phyloP scores from a whole-genome alignment of 495 filamentous ascomycete genomes.

The Trichoderma gamsii region DNA sequence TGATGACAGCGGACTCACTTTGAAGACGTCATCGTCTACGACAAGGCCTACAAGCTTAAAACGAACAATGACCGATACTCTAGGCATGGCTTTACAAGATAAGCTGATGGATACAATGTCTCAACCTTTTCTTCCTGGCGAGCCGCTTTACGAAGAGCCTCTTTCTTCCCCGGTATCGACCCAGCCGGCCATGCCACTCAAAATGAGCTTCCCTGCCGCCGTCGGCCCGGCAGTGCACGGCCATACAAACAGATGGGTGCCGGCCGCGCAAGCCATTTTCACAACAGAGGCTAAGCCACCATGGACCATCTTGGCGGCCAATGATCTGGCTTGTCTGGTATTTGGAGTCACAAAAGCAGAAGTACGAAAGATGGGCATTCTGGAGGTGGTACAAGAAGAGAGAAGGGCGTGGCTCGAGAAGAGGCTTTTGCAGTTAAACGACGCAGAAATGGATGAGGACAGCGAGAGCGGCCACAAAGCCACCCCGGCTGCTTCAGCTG shows the following conservation, averaged over 20 bases:
- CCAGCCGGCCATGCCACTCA: slow-evolving; percentile 34
- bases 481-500: slow-evolving; percentile 44
- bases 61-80: slow-evolving; percentile 81
- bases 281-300: slow-evolving; percentile 81
- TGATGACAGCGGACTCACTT: slow-evolving; percentile 49
- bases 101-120: slow-evolving; percentile 86
- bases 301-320: slow-evolving; percentile 95
- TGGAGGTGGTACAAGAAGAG: slow-evolving; percentile 89
- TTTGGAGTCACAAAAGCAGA: slow-evolving; percentile 94
- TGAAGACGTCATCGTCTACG: slow-evolving; percentile 45
- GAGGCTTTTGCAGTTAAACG: slow-evolving; percentile 60
- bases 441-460: slow-evolving; percentile 36
- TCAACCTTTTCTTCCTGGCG: slow-evolving; percentile 63
- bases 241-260: slow-evolving; percentile 83
- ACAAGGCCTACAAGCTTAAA: slow-evolving; percentile 69
- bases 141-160: slow-evolving; percentile 42
- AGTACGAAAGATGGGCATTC: slow-evolving; percentile 86
- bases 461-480: slow-evolving; percentile 36
- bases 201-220: slow-evolving; percentile 25
- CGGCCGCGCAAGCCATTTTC: slow-evolving; percentile 92
- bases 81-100: slow-evolving; percentile 61
- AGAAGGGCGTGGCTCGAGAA: slow-evolving; percentile 82
- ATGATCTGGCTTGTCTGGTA: slow-evolving; percentile 90
- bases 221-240: slow-evolving; percentile 56
- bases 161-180: slow-evolving; percentile 31